Evolutionary conservation across 2,329 filamentous ascomycete species (phyloP), one percentile per base, ranked within the genome.

Genomic region (Waltergamsia citrina): DNA sequence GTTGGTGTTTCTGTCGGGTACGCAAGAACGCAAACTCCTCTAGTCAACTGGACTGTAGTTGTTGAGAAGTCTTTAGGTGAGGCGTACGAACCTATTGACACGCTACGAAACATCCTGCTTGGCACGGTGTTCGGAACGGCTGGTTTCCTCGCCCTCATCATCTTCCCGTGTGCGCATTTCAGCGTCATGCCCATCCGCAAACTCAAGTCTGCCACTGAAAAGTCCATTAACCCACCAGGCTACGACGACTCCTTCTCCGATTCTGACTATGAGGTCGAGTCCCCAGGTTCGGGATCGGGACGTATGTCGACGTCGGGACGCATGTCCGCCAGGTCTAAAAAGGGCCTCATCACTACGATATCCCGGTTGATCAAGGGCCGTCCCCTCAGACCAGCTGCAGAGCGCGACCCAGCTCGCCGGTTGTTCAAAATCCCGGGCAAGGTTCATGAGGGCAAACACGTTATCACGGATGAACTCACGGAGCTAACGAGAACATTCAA

Each of bases 401-500:
- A 34, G 4, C 29, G 25, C 7, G 62, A 67, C 21, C 44, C 56
- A 10, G 46, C 56, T 39, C 65, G 69, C 25, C 67, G 67, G 32
- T 69, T 72, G 21, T 94, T 94, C 56, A 85, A 85, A 42, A 93
- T 95, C 26, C 88, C 88, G 0, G 77, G 75, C 11, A 86, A 85
- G 51, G 88, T 95, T 8, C 76, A 76, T 35, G 80, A 86, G 37
- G 67, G 76, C 16, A 83, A 78, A 41, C 81, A 88, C 48, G 67
- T 78, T 24, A 67, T 95, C 34, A 83, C 83, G 2, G 88, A 95
- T 51, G 88, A 95, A 50, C 57, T 82, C 20, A 93, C 86, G 0
- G 87, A 94, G 51, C 67, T 93, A 11, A 92, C 84, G 0, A 65
- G 64, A 25, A 93, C 85, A 0, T 95, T 93, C 62, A 95, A 94